phyloP scores from a whole-genome alignment of 768 basidiomycete genomes.

The Suillus alpinus region DNA sequence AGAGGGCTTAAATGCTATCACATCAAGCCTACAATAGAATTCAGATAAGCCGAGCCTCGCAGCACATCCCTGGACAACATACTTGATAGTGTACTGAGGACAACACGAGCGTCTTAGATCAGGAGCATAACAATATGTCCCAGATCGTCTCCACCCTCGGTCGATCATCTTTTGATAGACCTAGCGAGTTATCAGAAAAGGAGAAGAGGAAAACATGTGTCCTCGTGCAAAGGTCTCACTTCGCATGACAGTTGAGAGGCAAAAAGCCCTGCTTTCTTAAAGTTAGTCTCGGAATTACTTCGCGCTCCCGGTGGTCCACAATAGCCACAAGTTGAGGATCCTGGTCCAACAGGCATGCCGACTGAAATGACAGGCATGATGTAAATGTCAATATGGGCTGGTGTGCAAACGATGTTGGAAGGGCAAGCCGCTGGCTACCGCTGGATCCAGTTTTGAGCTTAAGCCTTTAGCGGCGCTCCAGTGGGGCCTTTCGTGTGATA shows the following conservation, averaged over 20 bases:
- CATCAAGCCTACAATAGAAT: conserved; percentile 54
- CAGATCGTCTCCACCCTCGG: conserved; percentile 82
- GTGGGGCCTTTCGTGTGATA: not conserved
- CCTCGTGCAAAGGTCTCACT: conserved; percentile 29
- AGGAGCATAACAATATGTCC: conserved; percentile 85
- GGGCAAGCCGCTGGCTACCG: no score
- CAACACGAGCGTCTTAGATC: conserved; percentile 82
- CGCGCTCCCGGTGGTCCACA: conserved; percentile 55
- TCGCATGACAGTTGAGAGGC: conserved; percentile 53
- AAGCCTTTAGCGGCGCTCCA: not conserved
- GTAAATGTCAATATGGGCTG: not conserved
- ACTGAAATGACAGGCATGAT: conserved; percentile 26
- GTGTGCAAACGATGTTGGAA: not conserved
- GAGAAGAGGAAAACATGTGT: not conserved
- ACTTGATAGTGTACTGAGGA: conserved; percentile 94
- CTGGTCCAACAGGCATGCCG: conserved; percentile 23
- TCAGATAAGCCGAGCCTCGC: not conserved
- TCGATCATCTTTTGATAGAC: conserved; percentile 82
- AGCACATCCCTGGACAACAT: conserved; percentile 15
- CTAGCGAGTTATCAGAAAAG: conserved; percentile 33
- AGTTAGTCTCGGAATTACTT: conserved; percentile 38
- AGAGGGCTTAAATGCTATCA: conserved; percentile 60
- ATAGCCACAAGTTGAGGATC: conserved; percentile 59
- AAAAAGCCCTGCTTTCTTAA: conserved; percentile 46
- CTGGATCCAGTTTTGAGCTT: not conserved